Conservation (phyloP, 2,329 filamentous ascomycete genomes). For the Graphilbum fragrans region DNA sequence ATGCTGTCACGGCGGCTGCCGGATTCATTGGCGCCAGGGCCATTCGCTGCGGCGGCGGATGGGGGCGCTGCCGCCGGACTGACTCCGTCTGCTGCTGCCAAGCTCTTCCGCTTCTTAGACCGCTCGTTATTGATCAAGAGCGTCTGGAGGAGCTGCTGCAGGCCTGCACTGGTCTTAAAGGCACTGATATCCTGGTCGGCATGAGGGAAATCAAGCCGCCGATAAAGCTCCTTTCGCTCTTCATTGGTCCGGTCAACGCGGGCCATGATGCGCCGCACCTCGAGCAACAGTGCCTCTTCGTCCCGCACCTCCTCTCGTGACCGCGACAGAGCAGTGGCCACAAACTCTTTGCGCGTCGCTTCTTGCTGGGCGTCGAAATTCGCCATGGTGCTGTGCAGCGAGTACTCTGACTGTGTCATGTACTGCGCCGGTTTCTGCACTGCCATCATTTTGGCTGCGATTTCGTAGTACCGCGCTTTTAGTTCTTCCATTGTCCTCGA, state of each 20-base stretch:
- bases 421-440: slow-evolving; percentile 67
- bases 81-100: slow-evolving; percentile 46
- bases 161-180: slow-evolving; percentile 70
- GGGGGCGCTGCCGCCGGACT: slow-evolving; percentile 27
- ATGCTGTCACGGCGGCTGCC: slow-evolving; percentile 41
- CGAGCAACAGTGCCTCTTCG: slow-evolving; percentile 77
- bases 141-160: slow-evolving; percentile 70
- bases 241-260: slow-evolving; percentile 77
- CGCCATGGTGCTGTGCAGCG: slow-evolving; percentile 70
- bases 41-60: slow-evolving; percentile 11
- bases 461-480: slow-evolving; percentile 81
- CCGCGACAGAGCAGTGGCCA: slow-evolving; percentile 64
- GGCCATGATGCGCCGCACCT: slow-evolving; percentile 83
- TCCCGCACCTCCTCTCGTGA: slow-evolving; percentile 82
- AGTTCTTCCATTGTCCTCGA: slow-evolving; percentile 73
- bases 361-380: slow-evolving; percentile 79
- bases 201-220: slow-evolving; percentile 70
- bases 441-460: slow-evolving; percentile 73
- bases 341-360: slow-evolving; percentile 70
- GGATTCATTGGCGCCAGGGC: slow-evolving; percentile 19
- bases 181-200: slow-evolving; percentile 57
- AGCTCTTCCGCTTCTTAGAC: slow-evolving; percentile 73
- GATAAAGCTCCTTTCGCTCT: slow-evolving; percentile 78
- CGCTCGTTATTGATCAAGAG: slow-evolving; percentile 68
- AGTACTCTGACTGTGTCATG: slow-evolving; percentile 81